Percentiles rank a stretch among this genome's conserved stretches.
Conservation (phyloP, 257 asterid genomes). For the Ilex asprella region DNA sequence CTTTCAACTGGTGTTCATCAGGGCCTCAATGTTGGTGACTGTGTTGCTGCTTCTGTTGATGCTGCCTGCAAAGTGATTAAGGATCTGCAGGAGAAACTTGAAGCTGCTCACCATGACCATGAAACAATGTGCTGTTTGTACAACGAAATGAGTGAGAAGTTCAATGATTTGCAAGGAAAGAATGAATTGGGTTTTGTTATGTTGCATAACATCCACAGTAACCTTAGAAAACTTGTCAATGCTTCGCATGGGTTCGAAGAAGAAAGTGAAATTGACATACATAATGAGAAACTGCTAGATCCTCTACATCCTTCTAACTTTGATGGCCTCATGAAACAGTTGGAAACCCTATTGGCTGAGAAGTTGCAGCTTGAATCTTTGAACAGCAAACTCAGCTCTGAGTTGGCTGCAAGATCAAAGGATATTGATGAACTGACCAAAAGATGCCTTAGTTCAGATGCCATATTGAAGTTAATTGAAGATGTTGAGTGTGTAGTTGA, state of each 20-base stretch:
- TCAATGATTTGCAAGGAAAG: constrained; percentile 24
- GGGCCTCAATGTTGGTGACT: constrained; percentile 33
- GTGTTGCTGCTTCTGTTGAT: constrained; percentile 49
- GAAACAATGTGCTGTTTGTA: constrained; percentile 36
- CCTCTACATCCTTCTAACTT: constrained; percentile 42
- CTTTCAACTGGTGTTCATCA: constrained; percentile 20
- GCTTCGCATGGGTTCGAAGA: constrained; percentile 27
- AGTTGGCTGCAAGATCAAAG: constrained; percentile 37
- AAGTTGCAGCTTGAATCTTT: constrained; percentile 48
- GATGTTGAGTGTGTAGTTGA: constrained; percentile 50
- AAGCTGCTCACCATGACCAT: constrained; percentile 37
- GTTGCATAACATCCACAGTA: constrained; percentile 40
- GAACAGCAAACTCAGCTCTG: constrained; percentile 45
- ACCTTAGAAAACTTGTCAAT: constrained; percentile 43
- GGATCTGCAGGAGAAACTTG: constrained; percentile 50
- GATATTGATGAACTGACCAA: constrained; percentile 51
- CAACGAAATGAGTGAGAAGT: constrained; percentile 26
- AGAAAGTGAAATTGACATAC: constrained; percentile 27
- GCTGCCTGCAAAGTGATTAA: constrained; percentile 54
- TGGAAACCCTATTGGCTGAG: constrained; percentile 42
- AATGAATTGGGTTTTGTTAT: constrained; percentile 34
- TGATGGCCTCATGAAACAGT: constrained; percentile 41
- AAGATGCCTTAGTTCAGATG: constrained; percentile 40
- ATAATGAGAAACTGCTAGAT: constrained; percentile 34
- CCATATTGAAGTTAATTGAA: constrained; percentile 43